A percentile compares a stretch with the other conserved stretches of the same genome.
Evolutionary conservation across 257 asterid species (phyloP).

Genomic region (Henckelia pumila): DNA sequence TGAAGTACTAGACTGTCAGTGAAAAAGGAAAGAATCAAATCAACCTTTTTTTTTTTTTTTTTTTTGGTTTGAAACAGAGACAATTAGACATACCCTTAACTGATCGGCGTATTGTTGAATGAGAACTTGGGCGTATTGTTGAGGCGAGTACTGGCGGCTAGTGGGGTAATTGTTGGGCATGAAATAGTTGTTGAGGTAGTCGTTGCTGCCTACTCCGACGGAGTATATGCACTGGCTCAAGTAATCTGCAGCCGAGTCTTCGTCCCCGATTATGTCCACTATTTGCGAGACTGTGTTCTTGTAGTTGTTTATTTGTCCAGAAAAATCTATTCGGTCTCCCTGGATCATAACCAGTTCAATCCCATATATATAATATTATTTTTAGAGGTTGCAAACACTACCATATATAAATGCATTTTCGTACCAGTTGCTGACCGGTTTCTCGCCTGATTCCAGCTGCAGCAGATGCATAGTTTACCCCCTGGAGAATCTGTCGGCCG

Average conservation of each 20-base stretch:
- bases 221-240: slow-evolving; percentile 49
- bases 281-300: slow-evolving; percentile 65
- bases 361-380: no score
- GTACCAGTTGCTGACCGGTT: slow-evolving; percentile 80
- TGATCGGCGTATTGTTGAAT: slow-evolving; percentile 50
- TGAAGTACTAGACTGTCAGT: no score
- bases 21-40: no score
- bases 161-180: slow-evolving; percentile 43
- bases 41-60: no score
- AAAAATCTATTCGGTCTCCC: slow-evolving; percentile 68
- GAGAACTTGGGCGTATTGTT: slow-evolving; percentile 50
- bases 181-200: slow-evolving; percentile 64
- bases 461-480: slow-evolving; percentile 83
- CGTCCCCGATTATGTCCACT: slow-evolving; percentile 48
- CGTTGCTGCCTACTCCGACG: slow-evolving; percentile 56
- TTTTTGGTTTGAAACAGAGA: not conserved
- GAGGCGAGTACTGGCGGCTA: slow-evolving; percentile 36
- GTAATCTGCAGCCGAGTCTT: slow-evolving; percentile 40
- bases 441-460: slow-evolving; percentile 84
- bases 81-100: slow-evolving; percentile 31
- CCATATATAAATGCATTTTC: no score
- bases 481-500: slow-evolving; percentile 55
- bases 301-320: slow-evolving; percentile 70
- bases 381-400: no score
- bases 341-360: slow-evolving; percentile 1